Percentiles rank a stretch among this genome's conserved stretches.
Conservation (phyloP, 106 monocot species). For the Allium cepa region DNA sequence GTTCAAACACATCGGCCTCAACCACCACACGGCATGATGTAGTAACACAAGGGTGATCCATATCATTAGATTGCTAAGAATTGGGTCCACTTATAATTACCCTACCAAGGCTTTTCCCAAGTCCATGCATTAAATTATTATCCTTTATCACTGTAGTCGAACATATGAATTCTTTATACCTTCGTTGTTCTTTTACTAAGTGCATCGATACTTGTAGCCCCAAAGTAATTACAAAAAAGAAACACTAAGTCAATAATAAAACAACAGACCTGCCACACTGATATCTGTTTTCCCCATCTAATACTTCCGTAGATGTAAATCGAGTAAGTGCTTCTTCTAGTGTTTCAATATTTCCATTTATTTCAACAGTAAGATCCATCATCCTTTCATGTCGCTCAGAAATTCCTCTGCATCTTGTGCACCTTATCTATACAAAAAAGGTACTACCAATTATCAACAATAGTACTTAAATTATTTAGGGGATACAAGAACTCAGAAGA, state of each 20-base stretch:
- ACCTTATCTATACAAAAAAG: slow-evolving; percentile 56
- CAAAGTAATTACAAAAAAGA: background rate
- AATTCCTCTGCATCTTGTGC: slow-evolving; percentile 52
- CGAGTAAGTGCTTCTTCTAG: slow-evolving; percentile 69
- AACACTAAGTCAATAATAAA: background rate
- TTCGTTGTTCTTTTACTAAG: background rate
- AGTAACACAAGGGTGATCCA: too few relatives aligned
- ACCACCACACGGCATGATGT: too few relatives aligned
- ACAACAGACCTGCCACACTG: slow-evolving; percentile 34
- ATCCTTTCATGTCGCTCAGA: slow-evolving; percentile 65
- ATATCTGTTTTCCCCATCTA: slow-evolving; percentile 77
- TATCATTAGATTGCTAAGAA: too few relatives aligned
- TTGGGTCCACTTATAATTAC: background rate
- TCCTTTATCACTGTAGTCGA: background rate
- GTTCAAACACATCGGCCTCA: too few relatives aligned
- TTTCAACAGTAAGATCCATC: slow-evolving; percentile 86
- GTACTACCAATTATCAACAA: background rate
- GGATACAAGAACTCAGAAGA: background rate
- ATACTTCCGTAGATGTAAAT: slow-evolving; percentile 59
- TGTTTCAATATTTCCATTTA: slow-evolving; percentile 59
- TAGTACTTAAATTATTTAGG: background rate
- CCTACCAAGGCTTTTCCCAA: background rate
- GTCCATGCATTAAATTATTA: background rate
- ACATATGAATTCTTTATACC: background rate
- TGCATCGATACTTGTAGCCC: too few relatives aligned